Percentiles rank a stretch among this genome's conserved stretches.
Conservation (phyloP, 2,329 filamentous ascomycete species). For the Fusarium xylarioides region DNA sequence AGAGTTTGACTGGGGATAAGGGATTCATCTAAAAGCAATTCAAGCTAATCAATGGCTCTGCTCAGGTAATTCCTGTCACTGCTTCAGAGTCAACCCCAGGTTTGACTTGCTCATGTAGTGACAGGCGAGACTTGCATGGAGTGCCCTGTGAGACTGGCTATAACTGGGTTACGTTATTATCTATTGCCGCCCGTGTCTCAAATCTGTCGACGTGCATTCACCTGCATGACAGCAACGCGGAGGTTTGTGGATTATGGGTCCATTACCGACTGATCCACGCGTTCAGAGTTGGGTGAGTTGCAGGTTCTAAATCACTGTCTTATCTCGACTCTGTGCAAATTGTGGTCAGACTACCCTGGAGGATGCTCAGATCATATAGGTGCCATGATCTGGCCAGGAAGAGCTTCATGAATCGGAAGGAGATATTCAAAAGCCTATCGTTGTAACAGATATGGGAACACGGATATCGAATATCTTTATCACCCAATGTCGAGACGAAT, state of each 20-base stretch:
- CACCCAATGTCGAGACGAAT: background rate
- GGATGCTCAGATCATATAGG: background rate
- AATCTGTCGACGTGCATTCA: conserved; percentile 14
- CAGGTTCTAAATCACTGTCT: background rate
- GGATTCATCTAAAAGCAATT: background rate
- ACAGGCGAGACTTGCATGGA: conserved; percentile 13
- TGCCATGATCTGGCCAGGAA: background rate
- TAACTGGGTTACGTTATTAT: conserved; percentile 11
- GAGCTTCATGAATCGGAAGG: background rate
- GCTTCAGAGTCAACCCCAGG: background rate
- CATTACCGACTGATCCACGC: conserved; percentile 1
- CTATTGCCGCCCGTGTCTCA: background rate
- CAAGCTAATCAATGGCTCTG: background rate
- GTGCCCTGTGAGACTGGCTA: conserved; percentile 3
- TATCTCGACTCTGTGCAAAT: background rate
- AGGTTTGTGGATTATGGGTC: conserved; percentile 14
- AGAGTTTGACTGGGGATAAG: background rate
- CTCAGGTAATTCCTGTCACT: background rate
- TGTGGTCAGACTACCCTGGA: background rate
- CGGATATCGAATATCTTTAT: background rate
- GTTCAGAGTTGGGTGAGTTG: background rate
- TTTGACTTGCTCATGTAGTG: background rate
- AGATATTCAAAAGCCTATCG: too few relatives aligned
- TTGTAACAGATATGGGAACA: background rate
- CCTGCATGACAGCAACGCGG: background rate